phyloP scores from a whole-genome alignment of 257 asterid genomes.

The Thymus mandschuricus region DNA sequence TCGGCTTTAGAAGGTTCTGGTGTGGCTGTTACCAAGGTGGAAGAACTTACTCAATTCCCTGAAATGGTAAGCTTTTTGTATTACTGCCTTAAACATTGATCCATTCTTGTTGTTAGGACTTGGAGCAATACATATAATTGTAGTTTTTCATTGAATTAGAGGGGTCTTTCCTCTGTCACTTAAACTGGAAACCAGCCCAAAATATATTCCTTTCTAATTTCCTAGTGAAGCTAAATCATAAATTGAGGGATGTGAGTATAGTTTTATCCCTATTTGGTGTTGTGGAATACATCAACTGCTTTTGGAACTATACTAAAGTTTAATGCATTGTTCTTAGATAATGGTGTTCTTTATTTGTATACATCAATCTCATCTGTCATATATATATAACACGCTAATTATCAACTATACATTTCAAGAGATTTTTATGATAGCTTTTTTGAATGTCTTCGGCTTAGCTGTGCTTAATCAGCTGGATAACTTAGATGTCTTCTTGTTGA shows the following conservation, averaged over 20 bases:
- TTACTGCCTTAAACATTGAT: slow-evolving; percentile 10
- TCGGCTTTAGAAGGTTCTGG: slow-evolving; percentile 78
- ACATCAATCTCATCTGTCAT: slow-evolving; percentile 22
- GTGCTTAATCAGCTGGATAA: slow-evolving; percentile 12
- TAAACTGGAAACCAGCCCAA: slow-evolving; percentile 3
- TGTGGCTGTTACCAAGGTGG: slow-evolving; percentile 87
- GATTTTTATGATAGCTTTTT: slow-evolving; percentile 10
- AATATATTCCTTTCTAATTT: background rate
- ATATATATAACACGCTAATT: background rate
- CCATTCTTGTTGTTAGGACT: background rate
- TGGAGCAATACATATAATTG: background rate
- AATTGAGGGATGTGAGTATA: slow-evolving; percentile 1
- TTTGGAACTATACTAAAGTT: too few species aligned
- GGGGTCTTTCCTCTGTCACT: slow-evolving; percentile 6
- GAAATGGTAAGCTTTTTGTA: slow-evolving; percentile 70
- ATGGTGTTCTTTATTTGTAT: background rate
- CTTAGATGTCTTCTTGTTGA: background rate
- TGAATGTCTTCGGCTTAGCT: background rate
- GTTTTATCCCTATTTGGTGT: background rate
- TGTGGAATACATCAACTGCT: background rate
- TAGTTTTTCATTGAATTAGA: background rate
- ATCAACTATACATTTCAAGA: background rate
- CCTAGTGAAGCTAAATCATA: slow-evolving; percentile 7
- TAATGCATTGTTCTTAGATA: background rate
- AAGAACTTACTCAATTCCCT: slow-evolving; percentile 87